phyloP scores from a whole-genome alignment of 148 eudicot genomes.

The Fagopyrum homotropicum region DNA sequence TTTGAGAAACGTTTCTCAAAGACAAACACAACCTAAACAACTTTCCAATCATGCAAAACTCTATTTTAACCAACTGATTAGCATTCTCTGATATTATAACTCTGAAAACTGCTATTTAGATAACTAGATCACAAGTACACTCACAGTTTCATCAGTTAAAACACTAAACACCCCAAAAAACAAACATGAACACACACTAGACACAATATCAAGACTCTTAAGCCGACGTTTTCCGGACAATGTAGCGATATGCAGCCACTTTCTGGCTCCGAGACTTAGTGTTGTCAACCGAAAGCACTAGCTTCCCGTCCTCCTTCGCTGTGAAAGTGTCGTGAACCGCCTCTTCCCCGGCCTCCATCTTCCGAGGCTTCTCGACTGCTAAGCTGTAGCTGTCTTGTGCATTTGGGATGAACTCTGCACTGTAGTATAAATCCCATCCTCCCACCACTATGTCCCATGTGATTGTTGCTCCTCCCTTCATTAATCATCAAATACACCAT shows the following conservation, averaged over 20 bases:
- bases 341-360: constrained; percentile 39
- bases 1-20: no score
- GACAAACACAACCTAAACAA: no score
- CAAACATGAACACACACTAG: not conserved
- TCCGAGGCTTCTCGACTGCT: constrained; percentile 61
- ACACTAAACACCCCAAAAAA: not conserved
- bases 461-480: constrained; percentile 74
- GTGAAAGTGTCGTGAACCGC: constrained; percentile 68
- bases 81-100: not conserved
- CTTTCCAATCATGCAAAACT: no score
- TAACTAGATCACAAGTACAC: not conserved
- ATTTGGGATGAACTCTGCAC: constrained; percentile 70
- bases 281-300: constrained; percentile 83
- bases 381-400: constrained; percentile 66
- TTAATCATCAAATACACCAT: not conserved
- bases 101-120: not conserved
- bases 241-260: constrained; percentile 81
- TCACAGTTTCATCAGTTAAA: not conserved
- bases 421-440: constrained; percentile 93
- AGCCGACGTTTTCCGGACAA: constrained; percentile 39
- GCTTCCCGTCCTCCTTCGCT: constrained; percentile 59
- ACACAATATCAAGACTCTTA: not conserved
- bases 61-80: not conserved
- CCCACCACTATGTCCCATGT: constrained; percentile 94
- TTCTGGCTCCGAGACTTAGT: constrained; percentile 60